phyloP scores from a whole-genome alignment of 2,329 filamentous ascomycete genomes.

The Capronia americana region DNA sequence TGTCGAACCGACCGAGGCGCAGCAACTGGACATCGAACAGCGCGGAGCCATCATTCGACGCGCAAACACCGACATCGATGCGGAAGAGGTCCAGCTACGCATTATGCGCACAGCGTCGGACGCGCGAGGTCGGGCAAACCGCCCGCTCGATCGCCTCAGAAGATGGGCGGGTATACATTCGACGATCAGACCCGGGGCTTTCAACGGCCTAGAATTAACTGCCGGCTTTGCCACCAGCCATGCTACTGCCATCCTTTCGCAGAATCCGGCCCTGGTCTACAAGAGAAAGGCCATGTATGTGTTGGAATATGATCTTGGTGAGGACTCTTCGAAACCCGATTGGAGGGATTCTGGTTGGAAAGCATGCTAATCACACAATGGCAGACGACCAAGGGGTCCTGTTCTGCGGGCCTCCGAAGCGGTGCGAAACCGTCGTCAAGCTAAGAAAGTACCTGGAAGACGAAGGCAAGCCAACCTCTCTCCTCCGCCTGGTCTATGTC shows the following conservation, averaged over 20 bases:
- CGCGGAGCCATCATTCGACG: conserved; percentile 4
- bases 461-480: background rate
- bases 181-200: conserved; percentile 14
- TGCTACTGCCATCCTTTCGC: conserved; percentile 21
- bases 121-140: background rate
- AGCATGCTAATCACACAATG: background rate
- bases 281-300: conserved; percentile 18
- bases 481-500: conserved; percentile 23
- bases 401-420: conserved; percentile 10
- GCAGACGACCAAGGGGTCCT: conserved; percentile 13
- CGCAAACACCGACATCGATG: conserved; percentile 19
- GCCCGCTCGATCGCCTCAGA: conserved; percentile 13
- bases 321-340: background rate
- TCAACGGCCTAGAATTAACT: conserved; percentile 12
- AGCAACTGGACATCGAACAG: conserved; percentile 20
- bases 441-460: conserved; percentile 19
- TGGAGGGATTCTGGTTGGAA: background rate
- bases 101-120: conserved; percentile 16
- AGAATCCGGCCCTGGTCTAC: conserved; percentile 10
- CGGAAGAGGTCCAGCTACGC: conserved; percentile 14
- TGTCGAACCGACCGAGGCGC: conserved; percentile 12
- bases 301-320: conserved; percentile 22
- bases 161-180: conserved; percentile 1
- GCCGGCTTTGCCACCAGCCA: conserved; percentile 16
- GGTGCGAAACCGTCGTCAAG: conserved; percentile 15